Evolutionary conservation across 371 early-diverging fungal genomes (phyloP), one percentile per base, ranked within the genome.

Genomic region (Mortierella sp.): DNA sequence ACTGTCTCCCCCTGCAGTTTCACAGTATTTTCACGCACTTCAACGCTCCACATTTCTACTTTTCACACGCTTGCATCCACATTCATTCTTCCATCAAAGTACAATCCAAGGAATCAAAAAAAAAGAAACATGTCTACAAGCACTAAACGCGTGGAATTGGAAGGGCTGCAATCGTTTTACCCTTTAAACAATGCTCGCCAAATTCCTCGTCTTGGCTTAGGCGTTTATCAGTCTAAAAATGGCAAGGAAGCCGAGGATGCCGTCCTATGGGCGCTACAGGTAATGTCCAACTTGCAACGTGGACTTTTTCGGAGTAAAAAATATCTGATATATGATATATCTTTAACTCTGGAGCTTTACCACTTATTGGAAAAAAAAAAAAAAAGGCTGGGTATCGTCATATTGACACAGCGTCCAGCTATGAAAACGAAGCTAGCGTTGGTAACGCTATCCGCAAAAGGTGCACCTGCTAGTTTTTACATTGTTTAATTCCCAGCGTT

Each of bases 341-440:
- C n/a, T n/a, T n/a, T n/a, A n/a, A n/a, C n/a, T n/a, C n/a, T n/a
- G n/a, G n/a, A n/a, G n/a, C n/a, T n/a, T n/a, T n/a, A n/a, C n/a
- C n/a, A n/a, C n/a, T n/a, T n/a, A n/a, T n/a, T n/a, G n/a, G n/a
- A n/a, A n/a, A n/a, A n/a, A n/a, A n/a, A n/a, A n/a, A n/a, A n/a
- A n/a, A n/a, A 40, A 15, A 87, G 87, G 84, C 86, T 54, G 88
- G 88, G 3, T 88, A 85, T 57, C 83, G 88, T 43, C 86, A 88
- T 76, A 82, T 88, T 51, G 88, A 88, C 61, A 88, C 88, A 3
- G 88, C 88, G 10, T 49, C 84, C 31, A n/a, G 32, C 1, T 88
- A 88, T 45, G 61, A 51, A 22, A 88, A 88, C 64, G 88, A 88
- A 62, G 76, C 60, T 40, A 79, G 83, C 61, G 88, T 88, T 17